Base-by-base conservation (phyloP, 257 asterid species). In the Solanum appendiculatum region DNA sequence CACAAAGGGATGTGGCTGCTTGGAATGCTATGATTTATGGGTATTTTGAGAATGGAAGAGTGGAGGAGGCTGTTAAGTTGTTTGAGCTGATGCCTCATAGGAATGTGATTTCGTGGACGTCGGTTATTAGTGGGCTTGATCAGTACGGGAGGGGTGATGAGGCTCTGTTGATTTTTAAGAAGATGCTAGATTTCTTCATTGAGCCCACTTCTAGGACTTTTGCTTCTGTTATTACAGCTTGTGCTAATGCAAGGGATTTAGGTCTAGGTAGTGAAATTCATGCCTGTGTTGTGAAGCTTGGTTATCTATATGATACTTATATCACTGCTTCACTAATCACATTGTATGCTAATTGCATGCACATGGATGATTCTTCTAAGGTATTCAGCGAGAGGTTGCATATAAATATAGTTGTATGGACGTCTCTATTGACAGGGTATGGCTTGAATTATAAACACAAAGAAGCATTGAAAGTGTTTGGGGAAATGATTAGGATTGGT, bases 21-120 rank as follows among this genome's bases (percentile, higher is more conserved):
- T 95, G 98, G 98, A 95, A 97, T 34, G 94, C 97, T 1, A 91
- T 97, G 93, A 87, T 96, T n/a, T 90, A 91, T 90, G 98, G 99
- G 13, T 91, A 88, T 88, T 97, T 95, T 42, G 91, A 72, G 88
- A 94, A 95, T 68, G 92, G 92, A 37, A 92, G 92, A 87, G 88
- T 90, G 75, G 92, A 92, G 39, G 96, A 93, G 72, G 98, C 99
- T 0, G 73, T 78, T 27, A 88, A 87, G 56, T 82, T 97, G 86
- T 95, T 95, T 48, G 92, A 90, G 44, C 73, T n/a, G 82, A 94
- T 96, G 94, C 94, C 95, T 34, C 44, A 20, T 12, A 91, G 91
- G 91, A 95, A 94, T 90, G 94, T 93, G 72, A 93, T 96, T 58
- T 93, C 98, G 0, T 96, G 98, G 98, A 96, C 98, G 13, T 90